phyloP scores from a whole-genome alignment of 108 stramenopile species.

The Nitzschia sp. region DNA sequence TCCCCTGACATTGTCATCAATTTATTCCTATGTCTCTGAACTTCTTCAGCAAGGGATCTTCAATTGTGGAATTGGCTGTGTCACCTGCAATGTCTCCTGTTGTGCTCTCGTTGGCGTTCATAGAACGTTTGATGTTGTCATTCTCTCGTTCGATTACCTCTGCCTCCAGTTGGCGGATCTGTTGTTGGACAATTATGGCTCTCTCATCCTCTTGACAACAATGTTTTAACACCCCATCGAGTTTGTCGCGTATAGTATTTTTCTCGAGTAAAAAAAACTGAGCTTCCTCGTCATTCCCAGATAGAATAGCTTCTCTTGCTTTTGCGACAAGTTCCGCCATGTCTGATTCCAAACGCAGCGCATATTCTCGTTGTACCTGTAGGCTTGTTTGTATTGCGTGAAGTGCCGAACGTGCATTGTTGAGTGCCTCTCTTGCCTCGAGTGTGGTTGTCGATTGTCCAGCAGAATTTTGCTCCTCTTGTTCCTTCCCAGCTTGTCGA shows the following conservation, averaged over 20 bases:
- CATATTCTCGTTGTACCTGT: conserved; percentile 65
- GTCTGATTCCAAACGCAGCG: conserved; percentile 56
- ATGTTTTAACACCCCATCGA: conserved; percentile 53
- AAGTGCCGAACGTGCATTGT: conserved; percentile 64
- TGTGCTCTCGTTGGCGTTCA: conserved; percentile 50
- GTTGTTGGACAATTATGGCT: conserved; percentile 59
- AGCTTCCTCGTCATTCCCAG: conserved; percentile 65
- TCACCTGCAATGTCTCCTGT: too few species aligned
- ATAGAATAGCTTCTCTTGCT: conserved; percentile 59
- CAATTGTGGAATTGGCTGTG: conserved; percentile 24
- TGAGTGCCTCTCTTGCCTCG: conserved; percentile 32
- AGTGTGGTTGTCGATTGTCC: conserved; percentile 48
- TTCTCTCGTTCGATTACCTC: conserved; percentile 72
- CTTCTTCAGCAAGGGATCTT: conserved; percentile 77
- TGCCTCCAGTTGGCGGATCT: conserved; percentile 66
- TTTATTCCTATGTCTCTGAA: conserved; percentile 79
- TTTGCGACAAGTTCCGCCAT: conserved; percentile 57
- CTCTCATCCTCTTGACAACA: conserved; percentile 68
- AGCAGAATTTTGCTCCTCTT: conserved; percentile 70
- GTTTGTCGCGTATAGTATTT: conserved; percentile 56
- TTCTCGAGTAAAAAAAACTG: conserved; percentile 59
- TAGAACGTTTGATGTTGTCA: conserved; percentile 57
- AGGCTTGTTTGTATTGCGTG: conserved; percentile 61
- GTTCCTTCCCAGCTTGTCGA: conserved; percentile 72
- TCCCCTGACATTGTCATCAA: conserved; percentile 4